Evolutionary conservation across 345 rosid genomes (phyloP).

Genomic region (Balakata baccata): DNA sequence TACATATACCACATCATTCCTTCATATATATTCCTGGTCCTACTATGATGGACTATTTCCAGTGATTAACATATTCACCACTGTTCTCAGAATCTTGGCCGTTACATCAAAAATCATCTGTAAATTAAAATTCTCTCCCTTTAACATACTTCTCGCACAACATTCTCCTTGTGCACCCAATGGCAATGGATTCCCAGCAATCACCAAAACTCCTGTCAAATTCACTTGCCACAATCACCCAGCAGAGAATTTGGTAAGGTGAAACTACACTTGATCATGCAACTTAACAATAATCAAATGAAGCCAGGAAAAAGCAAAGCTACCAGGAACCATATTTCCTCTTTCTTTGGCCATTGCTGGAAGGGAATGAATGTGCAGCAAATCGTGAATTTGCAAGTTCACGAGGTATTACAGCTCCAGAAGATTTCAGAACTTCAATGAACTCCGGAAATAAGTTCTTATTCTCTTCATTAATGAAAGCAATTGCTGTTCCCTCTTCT

Average conservation of each 20-base stretch:
- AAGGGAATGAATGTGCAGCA: conserved; percentile 24
- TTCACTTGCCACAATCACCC: not conserved
- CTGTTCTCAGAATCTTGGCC: not conserved
- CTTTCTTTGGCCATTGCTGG: conserved; percentile 51
- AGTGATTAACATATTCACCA: not conserved
- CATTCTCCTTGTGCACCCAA: not conserved
- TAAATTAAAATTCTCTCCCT: not conserved
- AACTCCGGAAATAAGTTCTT: conserved; percentile 62
- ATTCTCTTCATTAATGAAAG: conserved; percentile 67
- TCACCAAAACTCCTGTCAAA: not conserved
- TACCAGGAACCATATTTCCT: conserved; percentile 38
- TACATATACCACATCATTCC: not conserved
- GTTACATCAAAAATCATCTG: not conserved
- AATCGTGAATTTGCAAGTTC: conserved; percentile 56
- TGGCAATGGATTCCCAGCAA: not conserved
- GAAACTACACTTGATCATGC: not conserved
- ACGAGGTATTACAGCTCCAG: conserved; percentile 72
- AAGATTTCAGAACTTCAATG: conserved; percentile 49
- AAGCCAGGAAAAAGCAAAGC: not conserved
- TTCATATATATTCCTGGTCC: not conserved
- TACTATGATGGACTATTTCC: not conserved
- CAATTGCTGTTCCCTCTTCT: conserved; percentile 62
- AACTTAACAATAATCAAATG: not conserved
- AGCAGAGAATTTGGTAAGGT: not conserved
- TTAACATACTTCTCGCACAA: not conserved